phyloP scores from a whole-genome alignment of 352 stramenopile species.

The Saprolegnia parasitica region DNA sequence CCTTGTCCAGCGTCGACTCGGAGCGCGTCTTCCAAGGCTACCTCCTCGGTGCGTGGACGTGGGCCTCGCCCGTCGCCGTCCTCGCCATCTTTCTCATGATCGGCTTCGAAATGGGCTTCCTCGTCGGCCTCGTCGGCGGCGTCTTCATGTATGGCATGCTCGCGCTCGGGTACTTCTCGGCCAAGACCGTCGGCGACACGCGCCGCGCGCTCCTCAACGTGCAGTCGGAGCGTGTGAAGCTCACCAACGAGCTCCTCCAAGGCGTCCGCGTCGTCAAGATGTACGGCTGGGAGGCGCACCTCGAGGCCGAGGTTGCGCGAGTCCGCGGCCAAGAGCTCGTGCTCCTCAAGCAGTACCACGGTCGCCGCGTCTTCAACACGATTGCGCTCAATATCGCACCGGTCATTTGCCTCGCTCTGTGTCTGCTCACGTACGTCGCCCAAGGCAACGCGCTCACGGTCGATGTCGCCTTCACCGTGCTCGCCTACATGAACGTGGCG shows the following conservation, averaged over 20 bases:
- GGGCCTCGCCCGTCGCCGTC: conserved; percentile 47
- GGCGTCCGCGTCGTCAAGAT: conserved; percentile 83
- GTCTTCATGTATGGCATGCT: background rate
- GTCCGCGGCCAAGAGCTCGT: conserved; percentile 48
- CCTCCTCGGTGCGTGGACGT: conserved; percentile 40
- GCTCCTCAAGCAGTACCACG: conserved; percentile 53
- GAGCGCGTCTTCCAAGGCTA: conserved; percentile 53
- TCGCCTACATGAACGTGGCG: conserved; percentile 53
- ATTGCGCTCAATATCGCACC: conserved; percentile 50
- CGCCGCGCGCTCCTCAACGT: conserved; percentile 42
- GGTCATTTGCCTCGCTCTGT: conserved; percentile 43
- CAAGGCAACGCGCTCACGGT: conserved; percentile 57
- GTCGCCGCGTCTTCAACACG: conserved; percentile 59
- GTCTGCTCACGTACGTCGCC: conserved; percentile 50
- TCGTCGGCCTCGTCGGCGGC: conserved; percentile 20
- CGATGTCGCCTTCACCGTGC: conserved; percentile 45
- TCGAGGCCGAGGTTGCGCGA: conserved; percentile 45
- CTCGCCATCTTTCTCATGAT: conserved; percentile 43
- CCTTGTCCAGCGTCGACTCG: conserved; percentile 48
- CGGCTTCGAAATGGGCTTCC: conserved; percentile 37
- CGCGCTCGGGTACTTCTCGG: background rate
- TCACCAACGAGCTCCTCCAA: conserved; percentile 91
- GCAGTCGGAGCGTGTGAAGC: conserved; percentile 78
- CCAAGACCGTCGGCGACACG: conserved; percentile 14
- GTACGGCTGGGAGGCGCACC: conserved; percentile 64